Base-by-base conservation (phyloP, 2,329 filamentous ascomycete genomes). In the Talaromyces piceae region DNA sequence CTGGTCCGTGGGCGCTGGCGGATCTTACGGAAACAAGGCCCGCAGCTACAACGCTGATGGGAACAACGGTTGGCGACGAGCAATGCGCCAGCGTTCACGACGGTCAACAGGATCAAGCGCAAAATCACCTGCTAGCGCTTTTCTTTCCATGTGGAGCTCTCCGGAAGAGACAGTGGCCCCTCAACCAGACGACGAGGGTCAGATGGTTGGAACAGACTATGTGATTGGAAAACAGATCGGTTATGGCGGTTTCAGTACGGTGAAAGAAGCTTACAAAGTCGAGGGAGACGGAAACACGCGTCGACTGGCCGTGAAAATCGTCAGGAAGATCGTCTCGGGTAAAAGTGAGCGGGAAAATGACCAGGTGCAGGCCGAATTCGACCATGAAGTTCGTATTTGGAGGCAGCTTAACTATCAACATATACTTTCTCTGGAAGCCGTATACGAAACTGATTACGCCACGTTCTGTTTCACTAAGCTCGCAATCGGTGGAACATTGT, bases 301-400 rank as follows among this genome's bases (percentile, higher is more conserved):
- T 49, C 65, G 64, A 16, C 62, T 72, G 7, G 83, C 83, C 2
- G 83, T 86, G 55, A 86, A 86, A 63, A 83, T 86, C 57, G 81
- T 86, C 16, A 80, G 77, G 55, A 84, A 83, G 60, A 71, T 77
- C 46, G 71, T 82, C 20, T 63, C 68, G 9, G 74, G 77, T 49
- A 77, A 76, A 56, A 74, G 72, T 25, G 82, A 85, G 55, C 66
- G 69, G 16, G 80, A 84, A 57, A 85, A 85, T 56, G 83, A 86
- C 37, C 76, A 78, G 56, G 75, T 81, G 11, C 83, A 86, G 61
- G 79, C 81, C 9, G 79, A 84, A 56, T 83, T 86, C 54, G 83
- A 86, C 59, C 83, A 85, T 55, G 83, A 86, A 69, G 79, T 86
- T 43, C 76, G 79, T 41, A 77, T 86, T 37, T 86, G 83, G 83